Evolutionary conservation across 352 stramenopile species (phyloP).

Genomic region (Phytopythium oedochilum): DNA sequence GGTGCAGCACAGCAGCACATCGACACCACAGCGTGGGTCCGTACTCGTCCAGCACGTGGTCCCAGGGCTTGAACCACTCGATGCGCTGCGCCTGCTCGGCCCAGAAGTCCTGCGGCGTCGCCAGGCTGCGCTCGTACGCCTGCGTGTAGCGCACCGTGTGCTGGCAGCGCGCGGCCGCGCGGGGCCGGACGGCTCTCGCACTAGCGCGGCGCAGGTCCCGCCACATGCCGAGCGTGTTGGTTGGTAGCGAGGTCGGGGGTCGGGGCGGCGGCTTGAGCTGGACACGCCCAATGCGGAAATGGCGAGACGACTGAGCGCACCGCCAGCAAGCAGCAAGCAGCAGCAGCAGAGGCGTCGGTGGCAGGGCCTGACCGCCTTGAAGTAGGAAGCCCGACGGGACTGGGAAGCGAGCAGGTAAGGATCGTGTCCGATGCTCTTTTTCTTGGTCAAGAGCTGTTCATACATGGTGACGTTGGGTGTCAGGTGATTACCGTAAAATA

Average conservation of each 20-base stretch:
- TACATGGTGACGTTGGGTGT: background rate
- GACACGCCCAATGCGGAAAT: slow-evolving; percentile 1
- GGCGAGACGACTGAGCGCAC: background rate
- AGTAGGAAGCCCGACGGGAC: background rate
- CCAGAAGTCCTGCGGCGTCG: slow-evolving; percentile 25
- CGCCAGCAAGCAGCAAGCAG: background rate
- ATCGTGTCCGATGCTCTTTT: slow-evolving; percentile 4
- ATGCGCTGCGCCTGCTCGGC: slow-evolving; percentile 21
- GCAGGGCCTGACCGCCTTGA: background rate
- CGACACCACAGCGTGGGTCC: background rate
- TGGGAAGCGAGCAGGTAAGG: background rate
- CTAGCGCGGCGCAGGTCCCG: background rate
- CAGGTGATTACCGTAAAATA: background rate
- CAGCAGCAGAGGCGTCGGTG: background rate
- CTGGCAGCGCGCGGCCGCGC: slow-evolving; percentile 2
- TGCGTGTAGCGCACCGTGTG: slow-evolving; percentile 23
- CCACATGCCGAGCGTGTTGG: background rate
- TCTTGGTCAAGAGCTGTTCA: slow-evolving; percentile 2
- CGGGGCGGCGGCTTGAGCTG: slow-evolving; percentile 1
- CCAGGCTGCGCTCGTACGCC: slow-evolving; percentile 25
- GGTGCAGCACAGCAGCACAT: background rate
- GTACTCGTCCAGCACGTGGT: slow-evolving; percentile 21
- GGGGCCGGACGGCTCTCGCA: background rate
- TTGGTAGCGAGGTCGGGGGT: background rate
- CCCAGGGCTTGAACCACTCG: slow-evolving; percentile 29